A percentile compares a stretch with the other conserved stretches of the same genome.
Evolutionary conservation across 495 filamentous ascomycete genomes (phyloP).

Genomic region (Trichoderma orchidacearum): DNA sequence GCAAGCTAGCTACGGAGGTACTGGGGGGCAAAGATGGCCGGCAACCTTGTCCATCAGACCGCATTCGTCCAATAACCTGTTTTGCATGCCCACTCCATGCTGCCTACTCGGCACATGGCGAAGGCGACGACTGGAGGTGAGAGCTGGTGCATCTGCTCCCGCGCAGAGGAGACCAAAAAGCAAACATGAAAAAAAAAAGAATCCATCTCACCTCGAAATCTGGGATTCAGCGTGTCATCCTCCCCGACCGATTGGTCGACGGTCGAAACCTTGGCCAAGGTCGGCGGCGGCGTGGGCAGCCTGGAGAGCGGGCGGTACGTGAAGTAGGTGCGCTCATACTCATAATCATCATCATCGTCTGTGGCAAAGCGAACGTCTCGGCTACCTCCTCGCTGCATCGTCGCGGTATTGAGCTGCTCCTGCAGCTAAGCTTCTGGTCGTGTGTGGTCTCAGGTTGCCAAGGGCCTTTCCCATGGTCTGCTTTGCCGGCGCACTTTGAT

Average conservation of each 20-base stretch:
- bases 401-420: neutral
- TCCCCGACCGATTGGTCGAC: conserved; percentile 23
- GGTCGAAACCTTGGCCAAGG: conserved; percentile 26
- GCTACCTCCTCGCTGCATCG: neutral
- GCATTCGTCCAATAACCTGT: too few species aligned
- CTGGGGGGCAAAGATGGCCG: too few species aligned
- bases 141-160: too few species aligned
- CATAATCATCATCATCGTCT: conserved; percentile 8
- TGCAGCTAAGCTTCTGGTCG: neutral
- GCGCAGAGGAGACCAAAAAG: too few species aligned
- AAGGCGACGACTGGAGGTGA: too few species aligned
- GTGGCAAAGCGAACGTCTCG: neutral
- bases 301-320: conserved; percentile 46
- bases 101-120: neutral
- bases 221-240: conserved; percentile 23
- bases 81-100: too few species aligned
- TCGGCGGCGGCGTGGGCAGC: conserved; percentile 45
- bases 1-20: too few species aligned
- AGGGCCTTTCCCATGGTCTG: neutral
- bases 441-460: neutral
- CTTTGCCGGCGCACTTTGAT: neutral
- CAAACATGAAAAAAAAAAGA: neutral
- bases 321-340: conserved; percentile 33
- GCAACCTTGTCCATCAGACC: too few species aligned
- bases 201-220: conserved; percentile 31